Percentiles rank a stretch among this genome's conserved stretches.
These are phyloP conservation scores for Leucoagaricus sp. DNA, from an alignment of 1,284 basidiomycete species.

Conservation along the genomic window DNA sequence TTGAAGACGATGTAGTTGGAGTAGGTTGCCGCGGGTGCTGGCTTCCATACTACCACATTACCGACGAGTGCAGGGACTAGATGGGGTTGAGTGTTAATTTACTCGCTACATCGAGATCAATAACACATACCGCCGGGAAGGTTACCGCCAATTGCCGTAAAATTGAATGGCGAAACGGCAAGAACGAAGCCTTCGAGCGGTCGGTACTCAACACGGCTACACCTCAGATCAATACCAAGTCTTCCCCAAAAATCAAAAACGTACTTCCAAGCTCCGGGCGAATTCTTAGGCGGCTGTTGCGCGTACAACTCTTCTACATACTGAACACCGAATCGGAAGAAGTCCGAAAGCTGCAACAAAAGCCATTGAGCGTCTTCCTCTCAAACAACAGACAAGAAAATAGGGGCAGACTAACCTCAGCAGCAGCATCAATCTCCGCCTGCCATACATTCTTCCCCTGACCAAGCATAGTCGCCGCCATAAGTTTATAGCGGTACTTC, in stretches of 20 bases:
- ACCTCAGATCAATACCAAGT: background rate
- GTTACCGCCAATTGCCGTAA: slow-evolving; percentile 96
- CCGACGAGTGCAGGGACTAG: slow-evolving; percentile 90
- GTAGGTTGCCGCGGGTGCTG: slow-evolving; percentile 93
- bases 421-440: slow-evolving; percentile 98
- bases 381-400: slow-evolving; percentile 13
- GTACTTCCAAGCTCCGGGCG: slow-evolving; percentile 92
- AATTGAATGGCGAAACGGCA: slow-evolving; percentile 98
- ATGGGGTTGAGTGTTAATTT: slow-evolving; percentile 8
- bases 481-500: slow-evolving; percentile 93
- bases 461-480: slow-evolving; percentile 97
- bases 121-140: slow-evolving; percentile 65
- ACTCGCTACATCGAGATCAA: background rate
- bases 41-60: slow-evolving; percentile 97
- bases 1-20: slow-evolving; percentile 94
- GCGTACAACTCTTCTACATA: slow-evolving; percentile 95
- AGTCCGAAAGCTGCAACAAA: slow-evolving; percentile 75
- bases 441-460: slow-evolving; percentile 99
- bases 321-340: slow-evolving; percentile 96
- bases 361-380: background rate
- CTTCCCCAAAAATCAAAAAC: slow-evolving; percentile 28
- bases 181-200: slow-evolving; percentile 97
- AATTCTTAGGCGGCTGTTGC: slow-evolving; percentile 88
- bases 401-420: slow-evolving; percentile 78
- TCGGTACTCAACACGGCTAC: slow-evolving; percentile 92